Conservation (phyloP, 176 grass and related monocot species). For the Zoysia japonica region DNA sequence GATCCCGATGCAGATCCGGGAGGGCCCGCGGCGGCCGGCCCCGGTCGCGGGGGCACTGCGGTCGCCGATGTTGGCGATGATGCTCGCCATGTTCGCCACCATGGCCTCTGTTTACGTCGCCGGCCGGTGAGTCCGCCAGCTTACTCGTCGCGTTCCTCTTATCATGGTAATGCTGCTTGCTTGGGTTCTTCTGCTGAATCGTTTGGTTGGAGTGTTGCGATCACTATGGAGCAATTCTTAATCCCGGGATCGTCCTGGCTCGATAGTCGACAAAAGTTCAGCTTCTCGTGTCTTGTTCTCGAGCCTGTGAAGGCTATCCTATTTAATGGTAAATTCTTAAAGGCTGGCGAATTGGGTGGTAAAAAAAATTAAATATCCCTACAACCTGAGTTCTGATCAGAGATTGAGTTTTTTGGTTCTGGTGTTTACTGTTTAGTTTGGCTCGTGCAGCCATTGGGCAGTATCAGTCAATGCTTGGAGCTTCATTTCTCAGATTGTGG, state of each 20-base stretch:
- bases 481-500: slow-evolving; percentile 64
- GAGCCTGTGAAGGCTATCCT: too few species aligned
- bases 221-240: neutral
- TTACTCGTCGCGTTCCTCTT: neutral
- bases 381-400: neutral
- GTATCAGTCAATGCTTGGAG: neutral
- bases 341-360: too few species aligned
- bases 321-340: too few species aligned
- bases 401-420: neutral
- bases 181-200: neutral
- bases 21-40: slow-evolving; percentile 49
- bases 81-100: slow-evolving; percentile 93
- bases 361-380: too few species aligned
- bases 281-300: too few species aligned
- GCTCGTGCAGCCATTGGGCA: neutral
- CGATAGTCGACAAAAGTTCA: neutral
- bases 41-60: slow-evolving; percentile 36
- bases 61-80: slow-evolving; percentile 73
- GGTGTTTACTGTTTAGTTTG: neutral
- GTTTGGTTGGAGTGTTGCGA: neutral
- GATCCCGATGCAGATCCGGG: slow-evolving; percentile 83
- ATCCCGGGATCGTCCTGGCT: slow-evolving; percentile 9
- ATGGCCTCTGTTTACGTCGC: slow-evolving; percentile 96
- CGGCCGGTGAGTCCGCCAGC: slow-evolving; percentile 56
- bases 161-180: slow-evolving; percentile 28